Evolutionary conservation across 805 yeast genomes (phyloP).

Genomic region (Candida sonorensis): DNA sequence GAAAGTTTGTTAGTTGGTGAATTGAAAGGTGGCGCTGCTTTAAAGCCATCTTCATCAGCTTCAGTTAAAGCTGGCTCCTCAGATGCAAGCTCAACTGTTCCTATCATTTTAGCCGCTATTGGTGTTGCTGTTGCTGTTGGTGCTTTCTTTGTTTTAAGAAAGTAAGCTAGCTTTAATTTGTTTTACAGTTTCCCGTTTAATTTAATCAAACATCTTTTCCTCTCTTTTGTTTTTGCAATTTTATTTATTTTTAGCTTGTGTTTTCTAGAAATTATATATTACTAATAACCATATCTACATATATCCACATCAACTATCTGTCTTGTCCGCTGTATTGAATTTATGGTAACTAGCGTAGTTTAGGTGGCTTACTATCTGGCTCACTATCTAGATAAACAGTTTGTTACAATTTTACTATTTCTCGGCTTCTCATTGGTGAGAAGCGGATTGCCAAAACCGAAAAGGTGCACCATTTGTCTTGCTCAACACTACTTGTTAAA

Average conservation of each 20-base stretch:
- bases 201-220: neutral
- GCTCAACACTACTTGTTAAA: too few relatives aligned
- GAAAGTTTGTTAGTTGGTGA: slow-evolving; percentile 67
- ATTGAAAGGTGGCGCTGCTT: slow-evolving; percentile 57
- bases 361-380: neutral
- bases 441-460: too few relatives aligned
- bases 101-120: slow-evolving; percentile 13
- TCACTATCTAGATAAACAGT: neutral
- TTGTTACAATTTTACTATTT: too few relatives aligned
- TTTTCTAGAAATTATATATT: too few relatives aligned
- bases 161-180: slow-evolving; percentile 1
- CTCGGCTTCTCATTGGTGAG: too few relatives aligned
- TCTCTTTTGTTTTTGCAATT: too few relatives aligned
- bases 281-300: too few relatives aligned
- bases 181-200: neutral
- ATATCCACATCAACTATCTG: too few relatives aligned
- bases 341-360: neutral
- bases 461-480: too few relatives aligned
- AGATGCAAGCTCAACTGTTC: neutral
- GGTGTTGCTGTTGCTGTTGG: slow-evolving; percentile 26
- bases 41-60: slow-evolving; percentile 16
- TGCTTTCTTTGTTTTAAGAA: slow-evolving; percentile 29
- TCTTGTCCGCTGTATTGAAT: neutral
- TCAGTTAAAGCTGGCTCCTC: slow-evolving; percentile 5
- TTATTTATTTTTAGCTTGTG: too few relatives aligned